A percentile compares a stretch with the other conserved stretches of the same genome.
These are phyloP conservation scores for Blastocystis sp. DNA, from an alignment of 352 stramenopile species.

Conservation along the genomic window DNA sequence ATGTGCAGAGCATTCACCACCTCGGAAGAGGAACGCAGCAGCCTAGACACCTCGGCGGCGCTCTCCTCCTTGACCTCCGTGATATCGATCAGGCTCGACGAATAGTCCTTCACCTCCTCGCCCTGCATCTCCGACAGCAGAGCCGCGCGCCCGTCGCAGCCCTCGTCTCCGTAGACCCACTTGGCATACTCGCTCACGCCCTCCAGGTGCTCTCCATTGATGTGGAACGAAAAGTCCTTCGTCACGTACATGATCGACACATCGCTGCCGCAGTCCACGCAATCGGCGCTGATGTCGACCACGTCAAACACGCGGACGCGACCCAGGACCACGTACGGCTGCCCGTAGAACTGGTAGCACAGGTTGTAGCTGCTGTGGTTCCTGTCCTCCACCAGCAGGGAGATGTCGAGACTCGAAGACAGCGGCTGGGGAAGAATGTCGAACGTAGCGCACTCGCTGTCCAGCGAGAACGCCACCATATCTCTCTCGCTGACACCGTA, in stretches of 20 bases:
- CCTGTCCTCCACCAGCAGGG: not conserved
- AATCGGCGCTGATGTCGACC: not conserved
- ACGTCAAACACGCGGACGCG: constrained; percentile 28
- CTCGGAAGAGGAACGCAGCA: not conserved
- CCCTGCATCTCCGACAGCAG: not conserved
- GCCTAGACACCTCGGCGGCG: not conserved
- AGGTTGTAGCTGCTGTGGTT: not conserved
- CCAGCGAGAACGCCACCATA: not conserved
- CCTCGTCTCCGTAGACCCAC: constrained; percentile 58
- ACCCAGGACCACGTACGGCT: not conserved
- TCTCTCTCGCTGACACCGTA: not conserved
- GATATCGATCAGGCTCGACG: not conserved
- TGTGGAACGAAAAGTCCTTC: constrained; percentile 9
- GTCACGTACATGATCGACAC: constrained; percentile 31
- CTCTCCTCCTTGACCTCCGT: not conserved
- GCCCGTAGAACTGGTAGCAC: constrained; percentile 45
- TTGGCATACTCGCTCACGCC: constrained; percentile 33
- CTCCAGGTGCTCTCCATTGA: not conserved
- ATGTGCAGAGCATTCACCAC: not conserved
- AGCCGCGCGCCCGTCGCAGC: not conserved
- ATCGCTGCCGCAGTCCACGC: not conserved
- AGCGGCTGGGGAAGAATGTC: not conserved
- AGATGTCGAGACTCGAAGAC: not conserved
- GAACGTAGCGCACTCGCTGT: not conserved
- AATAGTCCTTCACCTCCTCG: not conserved